Conservation (phyloP, 139 green algal genomes). For the Helicosporidium sp. region DNA sequence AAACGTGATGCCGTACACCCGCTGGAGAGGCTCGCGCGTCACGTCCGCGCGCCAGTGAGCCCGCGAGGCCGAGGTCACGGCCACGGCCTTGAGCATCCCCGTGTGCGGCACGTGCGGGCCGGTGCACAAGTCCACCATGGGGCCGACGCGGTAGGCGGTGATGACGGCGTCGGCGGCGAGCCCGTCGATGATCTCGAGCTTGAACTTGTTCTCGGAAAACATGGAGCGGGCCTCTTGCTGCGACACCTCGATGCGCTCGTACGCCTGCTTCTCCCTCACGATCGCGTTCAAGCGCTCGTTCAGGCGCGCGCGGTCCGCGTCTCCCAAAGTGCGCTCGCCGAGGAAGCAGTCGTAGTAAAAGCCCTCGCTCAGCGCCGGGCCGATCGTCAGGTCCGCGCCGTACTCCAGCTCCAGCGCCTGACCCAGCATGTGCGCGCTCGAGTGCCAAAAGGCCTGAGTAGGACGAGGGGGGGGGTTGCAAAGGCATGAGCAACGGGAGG, state of each 20-base stretch:
- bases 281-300: conserved; percentile 36
- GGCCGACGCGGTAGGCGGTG: conserved; percentile 60
- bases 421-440: conserved; percentile 74
- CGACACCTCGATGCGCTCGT: conserved; percentile 78
- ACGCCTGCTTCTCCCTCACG: conserved; percentile 73
- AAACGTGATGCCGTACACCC: conserved; percentile 94
- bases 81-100: conserved; percentile 55
- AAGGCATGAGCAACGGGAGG: neutral
- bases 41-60: conserved; percentile 79
- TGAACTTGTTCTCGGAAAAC: conserved; percentile 98
- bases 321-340: conserved; percentile 54
- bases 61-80: conserved; percentile 44
- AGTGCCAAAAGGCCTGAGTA: conserved; percentile 90
- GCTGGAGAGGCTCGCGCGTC: conserved; percentile 46
- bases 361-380: conserved; percentile 77
- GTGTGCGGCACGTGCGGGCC: conserved; percentile 88
- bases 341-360: conserved; percentile 99
- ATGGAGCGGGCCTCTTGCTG: conserved; percentile 80
- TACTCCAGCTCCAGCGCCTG: conserved; percentile 85
- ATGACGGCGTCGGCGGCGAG: conserved; percentile 72
- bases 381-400: conserved; percentile 88
- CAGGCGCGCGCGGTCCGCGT: conserved; percentile 47
- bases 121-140: conserved; percentile 90
- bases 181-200: conserved; percentile 85
- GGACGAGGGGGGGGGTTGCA: neutral